Conservation (phyloP, 768 basidiomycete species). For the Mycena rebaudengoi region DNA sequence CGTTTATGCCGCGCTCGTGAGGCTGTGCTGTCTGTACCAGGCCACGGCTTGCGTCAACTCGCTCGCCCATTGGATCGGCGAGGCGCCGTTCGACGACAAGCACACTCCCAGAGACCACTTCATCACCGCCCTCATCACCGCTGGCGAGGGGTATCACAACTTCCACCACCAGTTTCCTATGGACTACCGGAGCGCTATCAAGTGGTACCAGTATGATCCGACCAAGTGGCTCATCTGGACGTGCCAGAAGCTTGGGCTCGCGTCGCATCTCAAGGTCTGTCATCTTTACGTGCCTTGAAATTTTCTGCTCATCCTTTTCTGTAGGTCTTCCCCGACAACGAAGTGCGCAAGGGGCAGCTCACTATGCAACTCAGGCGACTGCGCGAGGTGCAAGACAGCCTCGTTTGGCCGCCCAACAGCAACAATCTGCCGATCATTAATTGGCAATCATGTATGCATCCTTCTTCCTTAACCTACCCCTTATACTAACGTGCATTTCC, state of each 20-base stretch:
- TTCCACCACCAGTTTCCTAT: conserved; percentile 97
- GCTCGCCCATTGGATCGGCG: conserved; percentile 95
- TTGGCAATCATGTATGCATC: conserved; percentile 76
- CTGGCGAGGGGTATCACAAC: conserved; percentile 97
- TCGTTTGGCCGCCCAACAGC: conserved; percentile 84
- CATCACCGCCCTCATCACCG: conserved; percentile 87
- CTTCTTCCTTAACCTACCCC: too few relatives aligned
- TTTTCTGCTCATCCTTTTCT: not conserved
- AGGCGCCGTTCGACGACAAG: conserved; percentile 93
- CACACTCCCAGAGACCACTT: conserved; percentile 94
- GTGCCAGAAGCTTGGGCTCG: conserved; percentile 68
- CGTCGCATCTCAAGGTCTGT: conserved; percentile 70
- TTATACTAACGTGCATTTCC: too few relatives aligned
- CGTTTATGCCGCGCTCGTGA: conserved; percentile 80
- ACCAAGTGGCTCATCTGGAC: conserved; percentile 91
- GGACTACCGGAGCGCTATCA: conserved; percentile 97
- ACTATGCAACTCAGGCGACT: conserved; percentile 94
- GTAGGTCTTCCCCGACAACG: conserved; percentile 62
- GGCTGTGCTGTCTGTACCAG: conserved; percentile 88
- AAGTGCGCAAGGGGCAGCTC: conserved; percentile 85
- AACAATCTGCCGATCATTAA: conserved; percentile 81
- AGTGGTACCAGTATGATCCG: conserved; percentile 92
- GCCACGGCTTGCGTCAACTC: conserved; percentile 98
- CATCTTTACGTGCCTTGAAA: not conserved
- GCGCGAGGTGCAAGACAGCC: conserved; percentile 74